A percentile compares a stretch with the other conserved stretches of the same genome.
Conservation (phyloP, 495 filamentous ascomycete species). For the Podospora didyma region DNA sequence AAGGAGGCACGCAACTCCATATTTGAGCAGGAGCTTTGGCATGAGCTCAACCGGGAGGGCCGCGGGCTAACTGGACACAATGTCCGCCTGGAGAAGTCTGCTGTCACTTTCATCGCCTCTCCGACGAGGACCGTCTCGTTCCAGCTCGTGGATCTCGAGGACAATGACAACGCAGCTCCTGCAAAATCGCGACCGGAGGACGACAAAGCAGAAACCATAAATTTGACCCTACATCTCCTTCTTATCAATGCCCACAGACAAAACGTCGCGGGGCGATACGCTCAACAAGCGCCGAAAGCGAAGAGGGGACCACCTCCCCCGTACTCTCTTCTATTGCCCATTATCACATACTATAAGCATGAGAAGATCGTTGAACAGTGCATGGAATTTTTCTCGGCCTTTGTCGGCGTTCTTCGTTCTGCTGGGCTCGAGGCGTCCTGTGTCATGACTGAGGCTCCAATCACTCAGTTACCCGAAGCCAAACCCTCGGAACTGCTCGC, state of each 20-base stretch:
- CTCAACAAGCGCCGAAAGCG: slow-evolving; percentile 1
- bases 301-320: slow-evolving; percentile 45
- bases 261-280: slow-evolving; percentile 46
- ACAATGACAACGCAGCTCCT: slow-evolving; percentile 16
- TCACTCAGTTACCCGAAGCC: slow-evolving; percentile 6
- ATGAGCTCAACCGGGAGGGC: slow-evolving; percentile 81
- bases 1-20: slow-evolving; percentile 80
- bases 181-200: slow-evolving; percentile 25
- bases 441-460: slow-evolving; percentile 19
- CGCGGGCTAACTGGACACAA: slow-evolving; percentile 61
- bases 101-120: slow-evolving; percentile 54
- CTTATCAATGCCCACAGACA: slow-evolving; percentile 66
- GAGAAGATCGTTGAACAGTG: slow-evolving; percentile 33
- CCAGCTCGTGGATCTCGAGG: slow-evolving; percentile 54
- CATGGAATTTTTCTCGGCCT: slow-evolving; percentile 9
- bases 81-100: slow-evolving; percentile 57
- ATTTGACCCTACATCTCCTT: slow-evolving; percentile 58
- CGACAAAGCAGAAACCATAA: slow-evolving; percentile 53
- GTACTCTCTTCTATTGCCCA: slow-evolving; percentile 60
- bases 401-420: slow-evolving; percentile 17
- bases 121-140: slow-evolving; percentile 32
- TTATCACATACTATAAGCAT: slow-evolving; percentile 63
- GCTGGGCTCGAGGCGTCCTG: slow-evolving; percentile 23
- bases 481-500: slow-evolving; percentile 17
- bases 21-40: slow-evolving; percentile 90